Evolutionary conservation across 495 filamentous ascomycete species (phyloP).

Genomic region (Rhizodiscina lignyota): DNA sequence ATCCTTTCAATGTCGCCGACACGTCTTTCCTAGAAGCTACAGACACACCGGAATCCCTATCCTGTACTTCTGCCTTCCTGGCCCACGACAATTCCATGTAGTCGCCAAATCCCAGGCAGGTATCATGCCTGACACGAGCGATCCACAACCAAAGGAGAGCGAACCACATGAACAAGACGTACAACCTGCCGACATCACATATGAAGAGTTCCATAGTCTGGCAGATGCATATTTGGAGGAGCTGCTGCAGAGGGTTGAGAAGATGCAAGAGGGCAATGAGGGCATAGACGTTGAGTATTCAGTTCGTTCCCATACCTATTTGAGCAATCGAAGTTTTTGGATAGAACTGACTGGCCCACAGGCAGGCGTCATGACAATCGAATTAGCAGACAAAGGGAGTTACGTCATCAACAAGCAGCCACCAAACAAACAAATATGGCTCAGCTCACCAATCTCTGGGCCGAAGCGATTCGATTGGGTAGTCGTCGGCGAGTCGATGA

Average conservation of each 20-base stretch:
- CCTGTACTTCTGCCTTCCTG: too few species aligned
- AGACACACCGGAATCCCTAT: too few species aligned
- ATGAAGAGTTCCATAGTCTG: conserved; percentile 55
- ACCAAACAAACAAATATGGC: conserved; percentile 94
- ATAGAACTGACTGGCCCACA: conserved; percentile 15
- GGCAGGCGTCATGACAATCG: conserved; percentile 72
- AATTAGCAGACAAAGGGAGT: conserved; percentile 44
- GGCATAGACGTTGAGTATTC: conserved; percentile 50
- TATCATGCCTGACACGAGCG: too few species aligned
- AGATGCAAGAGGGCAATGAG: conserved; percentile 42
- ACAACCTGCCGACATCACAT: conserved; percentile 46
- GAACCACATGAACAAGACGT: too few species aligned
- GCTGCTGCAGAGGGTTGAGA: conserved; percentile 43
- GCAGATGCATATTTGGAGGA: conserved; percentile 48
- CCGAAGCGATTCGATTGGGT: conserved; percentile 90
- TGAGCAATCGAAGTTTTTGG: not conserved
- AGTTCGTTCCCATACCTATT: conserved; percentile 11
- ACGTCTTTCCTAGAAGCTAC: too few species aligned
- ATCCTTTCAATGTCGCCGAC: too few species aligned
- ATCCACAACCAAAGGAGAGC: too few species aligned
- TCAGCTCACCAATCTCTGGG: conserved; percentile 79
- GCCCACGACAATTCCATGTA: too few species aligned
- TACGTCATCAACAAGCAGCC: conserved; percentile 97
- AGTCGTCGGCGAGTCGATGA: conserved; percentile 45
- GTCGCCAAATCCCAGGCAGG: too few species aligned